Evolutionary conservation across 169 alveolate genomes (phyloP).

Genomic region (Cyclospora cayetanensis): DNA sequence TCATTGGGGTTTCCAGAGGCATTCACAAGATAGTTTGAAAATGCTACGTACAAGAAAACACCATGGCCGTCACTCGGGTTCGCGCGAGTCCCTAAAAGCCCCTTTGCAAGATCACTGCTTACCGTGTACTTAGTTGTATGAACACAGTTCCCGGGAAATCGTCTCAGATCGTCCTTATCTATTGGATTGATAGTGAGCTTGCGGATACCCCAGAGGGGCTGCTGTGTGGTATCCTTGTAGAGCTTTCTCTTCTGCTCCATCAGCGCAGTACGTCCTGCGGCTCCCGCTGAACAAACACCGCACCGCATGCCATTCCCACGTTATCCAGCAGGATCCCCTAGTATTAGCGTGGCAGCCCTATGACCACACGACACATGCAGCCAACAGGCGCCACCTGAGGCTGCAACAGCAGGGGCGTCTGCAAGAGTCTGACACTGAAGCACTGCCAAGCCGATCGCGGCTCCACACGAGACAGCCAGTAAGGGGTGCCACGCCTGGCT

Average conservation of each 20-base stretch:
- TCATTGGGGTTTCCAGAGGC: neutral
- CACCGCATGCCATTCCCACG: too few species aligned
- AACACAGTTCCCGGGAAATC: slow-evolving; percentile 67
- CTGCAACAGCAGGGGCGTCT: too few species aligned
- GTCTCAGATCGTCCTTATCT: slow-evolving; percentile 67
- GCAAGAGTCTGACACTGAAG: too few species aligned
- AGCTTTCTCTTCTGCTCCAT: slow-evolving; percentile 73
- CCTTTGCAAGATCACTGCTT: too few species aligned
- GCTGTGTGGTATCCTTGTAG: slow-evolving; percentile 69
- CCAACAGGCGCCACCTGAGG: too few species aligned
- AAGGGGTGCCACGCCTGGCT: too few species aligned
- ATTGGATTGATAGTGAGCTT: slow-evolving; percentile 68
- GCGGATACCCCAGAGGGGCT: slow-evolving; percentile 70
- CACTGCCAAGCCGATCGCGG: too few species aligned
- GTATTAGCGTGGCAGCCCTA: too few species aligned
- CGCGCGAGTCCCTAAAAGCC: neutral
- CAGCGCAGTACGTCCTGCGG: slow-evolving; percentile 64
- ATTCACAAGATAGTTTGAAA: neutral
- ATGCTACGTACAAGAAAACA: neutral
- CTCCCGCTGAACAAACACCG: neutral
- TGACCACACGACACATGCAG: too few species aligned
- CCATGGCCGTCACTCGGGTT: neutral
- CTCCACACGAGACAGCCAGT: too few species aligned
- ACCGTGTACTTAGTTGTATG: slow-evolving; percentile 46
- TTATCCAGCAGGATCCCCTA: too few species aligned